Conservation (phyloP, 495 filamentous ascomycete species). For the Xanthoparmelia taractica region DNA sequence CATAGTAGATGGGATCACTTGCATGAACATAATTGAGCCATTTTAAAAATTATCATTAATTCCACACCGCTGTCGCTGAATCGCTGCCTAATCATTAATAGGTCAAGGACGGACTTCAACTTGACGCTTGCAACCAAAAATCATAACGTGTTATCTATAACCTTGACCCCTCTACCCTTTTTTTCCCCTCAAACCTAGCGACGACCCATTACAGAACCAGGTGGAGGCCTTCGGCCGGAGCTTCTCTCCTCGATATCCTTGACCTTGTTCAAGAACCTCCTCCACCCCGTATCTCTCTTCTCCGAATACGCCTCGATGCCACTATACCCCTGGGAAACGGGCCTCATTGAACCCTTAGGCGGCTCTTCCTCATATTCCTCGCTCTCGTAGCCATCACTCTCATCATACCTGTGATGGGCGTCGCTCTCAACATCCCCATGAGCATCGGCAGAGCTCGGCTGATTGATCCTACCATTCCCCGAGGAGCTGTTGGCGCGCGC, state of each 20-base stretch:
- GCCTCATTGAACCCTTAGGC: neutral
- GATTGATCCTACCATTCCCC: neutral
- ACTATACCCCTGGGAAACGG: slow-evolving; percentile 14
- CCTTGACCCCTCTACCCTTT: neutral
- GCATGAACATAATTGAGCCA: neutral
- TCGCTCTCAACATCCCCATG: neutral
- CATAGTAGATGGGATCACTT: neutral
- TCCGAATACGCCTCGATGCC: slow-evolving; percentile 23
- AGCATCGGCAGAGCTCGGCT: neutral
- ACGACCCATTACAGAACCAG: neutral
- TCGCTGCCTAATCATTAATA: neutral
- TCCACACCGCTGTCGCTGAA: neutral
- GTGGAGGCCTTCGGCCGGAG: neutral
- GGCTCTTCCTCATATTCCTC: neutral
- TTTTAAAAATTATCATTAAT: neutral
- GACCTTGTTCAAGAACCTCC: slow-evolving; percentile 11
- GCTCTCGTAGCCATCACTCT: slow-evolving; percentile 4
- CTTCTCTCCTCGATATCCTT: slow-evolving; percentile 1
- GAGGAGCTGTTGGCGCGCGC: neutral
- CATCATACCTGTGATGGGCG: neutral
- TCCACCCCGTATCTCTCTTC: slow-evolving; percentile 21
- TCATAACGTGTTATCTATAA: neutral
- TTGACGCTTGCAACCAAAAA: neutral
- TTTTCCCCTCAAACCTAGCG: neutral
- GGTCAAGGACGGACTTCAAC: neutral